These are phyloP conservation scores for Solanum hybrid DNA, from an alignment of 305 asterid genomes.

Conservation along the genomic window DNA sequence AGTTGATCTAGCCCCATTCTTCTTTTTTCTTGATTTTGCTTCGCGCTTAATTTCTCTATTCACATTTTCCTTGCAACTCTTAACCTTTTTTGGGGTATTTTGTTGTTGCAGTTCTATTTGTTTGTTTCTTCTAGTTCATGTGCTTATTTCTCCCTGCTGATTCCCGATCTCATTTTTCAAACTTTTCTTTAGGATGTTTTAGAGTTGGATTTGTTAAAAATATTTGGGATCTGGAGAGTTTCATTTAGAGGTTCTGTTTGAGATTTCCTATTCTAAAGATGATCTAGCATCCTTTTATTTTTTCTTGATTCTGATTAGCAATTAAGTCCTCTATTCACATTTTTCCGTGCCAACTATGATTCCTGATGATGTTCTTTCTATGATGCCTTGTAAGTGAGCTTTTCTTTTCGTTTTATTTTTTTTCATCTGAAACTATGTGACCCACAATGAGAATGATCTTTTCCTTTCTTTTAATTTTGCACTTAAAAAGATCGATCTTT, in stretches of 20 bases:
- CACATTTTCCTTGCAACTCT: not conserved
- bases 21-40: not conserved
- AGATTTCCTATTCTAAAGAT: not conserved
- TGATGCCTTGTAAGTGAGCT: not conserved
- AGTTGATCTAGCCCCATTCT: not conserved
- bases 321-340: not conserved
- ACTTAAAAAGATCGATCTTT: not conserved
- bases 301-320: not conserved
- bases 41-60: not conserved
- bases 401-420: not conserved
- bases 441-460: not conserved
- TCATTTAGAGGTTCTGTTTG: not conserved
- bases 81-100: too few species aligned
- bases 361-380: not conserved
- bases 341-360: not conserved
- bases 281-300: not conserved
- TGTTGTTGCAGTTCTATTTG: not conserved
- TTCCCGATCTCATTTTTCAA: not conserved
- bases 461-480: not conserved
- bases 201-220: not conserved
- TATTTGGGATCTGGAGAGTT: not conserved
- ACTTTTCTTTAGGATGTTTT: not conserved
- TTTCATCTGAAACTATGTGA: not conserved
- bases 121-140: not conserved
- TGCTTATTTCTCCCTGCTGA: not conserved